These are phyloP conservation scores for Diplodia corticola DNA, from an alignment of 2,329 filamentous ascomycete species.

Conservation along the genomic window DNA sequence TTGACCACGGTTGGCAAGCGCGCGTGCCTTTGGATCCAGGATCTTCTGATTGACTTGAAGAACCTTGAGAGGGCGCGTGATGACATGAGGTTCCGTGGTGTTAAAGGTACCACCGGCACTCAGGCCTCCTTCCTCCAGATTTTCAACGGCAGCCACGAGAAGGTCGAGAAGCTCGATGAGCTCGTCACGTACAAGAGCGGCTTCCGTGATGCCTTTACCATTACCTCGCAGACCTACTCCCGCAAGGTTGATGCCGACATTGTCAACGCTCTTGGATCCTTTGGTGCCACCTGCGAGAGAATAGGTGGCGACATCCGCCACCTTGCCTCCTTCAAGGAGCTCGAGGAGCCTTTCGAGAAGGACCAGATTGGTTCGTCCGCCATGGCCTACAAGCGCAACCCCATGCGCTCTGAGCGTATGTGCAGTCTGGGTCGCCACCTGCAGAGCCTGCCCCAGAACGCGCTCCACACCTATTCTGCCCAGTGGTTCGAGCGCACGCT, in stretches of 20 bases:
- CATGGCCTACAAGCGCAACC: conserved; percentile 66
- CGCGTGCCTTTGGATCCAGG: conserved; percentile 71
- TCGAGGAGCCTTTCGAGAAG: conserved; percentile 81
- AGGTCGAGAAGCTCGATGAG: conserved; percentile 63
- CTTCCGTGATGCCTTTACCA: conserved; percentile 60
- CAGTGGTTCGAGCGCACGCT: conserved; percentile 80
- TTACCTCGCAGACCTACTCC: conserved; percentile 73
- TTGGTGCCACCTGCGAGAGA: conserved; percentile 76
- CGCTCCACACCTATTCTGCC: conserved; percentile 65
- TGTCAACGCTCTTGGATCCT: conserved; percentile 75
- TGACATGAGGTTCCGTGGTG: conserved; percentile 72
- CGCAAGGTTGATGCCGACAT: conserved; percentile 80
- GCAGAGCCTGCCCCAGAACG: conserved; percentile 55
- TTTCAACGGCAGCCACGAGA: conserved; percentile 60
- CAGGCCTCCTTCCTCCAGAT: conserved; percentile 77
- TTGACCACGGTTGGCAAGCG: conserved; percentile 68
- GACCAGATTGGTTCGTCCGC: conserved; percentile 68
- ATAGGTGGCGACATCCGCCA: conserved; percentile 75
- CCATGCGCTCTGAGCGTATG: conserved; percentile 61
- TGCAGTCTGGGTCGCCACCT: conserved; percentile 60
- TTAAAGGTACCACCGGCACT: conserved; percentile 37
- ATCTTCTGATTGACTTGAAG: conserved; percentile 72
- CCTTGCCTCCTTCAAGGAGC: conserved; percentile 73
- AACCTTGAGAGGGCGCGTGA: conserved; percentile 69
- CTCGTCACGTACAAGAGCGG: conserved; percentile 67